Evolutionary conservation across 371 early-diverging fungal species (phyloP).

Genomic region (Synchytrium microbalum): DNA sequence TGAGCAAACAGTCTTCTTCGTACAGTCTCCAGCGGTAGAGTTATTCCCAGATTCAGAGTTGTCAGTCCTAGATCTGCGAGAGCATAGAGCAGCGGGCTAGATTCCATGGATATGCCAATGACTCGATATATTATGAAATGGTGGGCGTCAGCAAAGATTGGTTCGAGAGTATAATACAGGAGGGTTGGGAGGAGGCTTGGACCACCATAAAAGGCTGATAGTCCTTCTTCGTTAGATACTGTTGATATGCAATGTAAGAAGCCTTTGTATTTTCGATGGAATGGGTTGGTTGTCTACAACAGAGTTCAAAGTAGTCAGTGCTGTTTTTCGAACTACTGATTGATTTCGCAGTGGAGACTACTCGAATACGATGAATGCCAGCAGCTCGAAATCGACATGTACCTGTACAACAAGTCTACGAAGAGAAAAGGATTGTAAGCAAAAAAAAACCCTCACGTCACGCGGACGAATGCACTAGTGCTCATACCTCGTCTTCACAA

Average conservation of each 20-base stretch:
- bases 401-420: too few relatives aligned
- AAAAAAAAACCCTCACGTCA: too few relatives aligned
- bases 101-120: slow-evolving; percentile 50
- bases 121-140: slow-evolving; percentile 62
- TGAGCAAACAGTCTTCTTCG: slow-evolving; percentile 78
- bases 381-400: too few relatives aligned
- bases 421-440: slow-evolving; percentile 1
- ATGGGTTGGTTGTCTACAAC: slow-evolving; percentile 34
- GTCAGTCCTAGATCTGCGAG: slow-evolving; percentile 53
- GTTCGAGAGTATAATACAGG: slow-evolving; percentile 60
- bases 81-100: slow-evolving; percentile 57
- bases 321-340: not conserved
- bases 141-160: slow-evolving; percentile 59
- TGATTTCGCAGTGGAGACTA: not conserved
- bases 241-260: slow-evolving; percentile 58
- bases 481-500: slow-evolving; percentile 30
- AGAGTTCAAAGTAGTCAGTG: slow-evolving; percentile 24
- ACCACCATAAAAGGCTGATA: slow-evolving; percentile 54
- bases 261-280: slow-evolving; percentile 55
- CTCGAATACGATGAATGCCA: slow-evolving; percentile 1
- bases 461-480: too few relatives aligned
- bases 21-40: slow-evolving; percentile 82
- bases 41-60: slow-evolving; percentile 59
- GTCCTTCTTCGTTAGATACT: slow-evolving; percentile 76
- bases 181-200: slow-evolving; percentile 58